Conservation (phyloP, 2,329 filamentous ascomycete genomes). For the Claviceps sp. region DNA sequence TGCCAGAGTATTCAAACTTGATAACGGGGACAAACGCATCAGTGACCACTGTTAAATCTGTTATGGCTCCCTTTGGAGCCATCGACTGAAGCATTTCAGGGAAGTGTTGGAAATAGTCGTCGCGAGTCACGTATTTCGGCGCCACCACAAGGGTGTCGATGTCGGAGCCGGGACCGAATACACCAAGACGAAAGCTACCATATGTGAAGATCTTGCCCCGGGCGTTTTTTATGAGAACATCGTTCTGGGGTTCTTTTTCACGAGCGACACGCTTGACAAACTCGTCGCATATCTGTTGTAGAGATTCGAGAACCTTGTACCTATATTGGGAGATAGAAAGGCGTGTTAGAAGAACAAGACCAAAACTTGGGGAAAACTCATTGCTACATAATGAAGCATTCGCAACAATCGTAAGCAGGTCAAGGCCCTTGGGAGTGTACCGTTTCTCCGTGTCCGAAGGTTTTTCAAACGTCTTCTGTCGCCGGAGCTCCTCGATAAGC, state of each 20-base stretch:
- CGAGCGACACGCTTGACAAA: constrained; percentile 75
- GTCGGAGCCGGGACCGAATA: constrained; percentile 90
- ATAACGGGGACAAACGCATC: constrained; percentile 95
- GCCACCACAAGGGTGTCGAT: constrained; percentile 92
- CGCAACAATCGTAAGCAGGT: neutral
- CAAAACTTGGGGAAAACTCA: neutral
- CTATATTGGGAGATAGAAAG: constrained; percentile 25
- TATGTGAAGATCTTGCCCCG: constrained; percentile 93
- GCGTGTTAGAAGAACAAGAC: neutral
- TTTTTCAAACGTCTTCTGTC: constrained; percentile 84
- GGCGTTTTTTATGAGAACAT: constrained; percentile 66
- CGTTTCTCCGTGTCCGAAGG: constrained; percentile 72
- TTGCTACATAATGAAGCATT: neutral
- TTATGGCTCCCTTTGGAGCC: constrained; percentile 65
- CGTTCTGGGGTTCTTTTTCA: constrained; percentile 57
- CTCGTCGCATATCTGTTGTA: constrained; percentile 70
- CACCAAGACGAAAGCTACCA: constrained; percentile 87
- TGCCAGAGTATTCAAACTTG: constrained; percentile 81
- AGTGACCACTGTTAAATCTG: constrained; percentile 71
- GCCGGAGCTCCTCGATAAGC: constrained; percentile 71
- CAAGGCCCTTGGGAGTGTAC: constrained; percentile 25
- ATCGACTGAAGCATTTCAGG: constrained; percentile 66
- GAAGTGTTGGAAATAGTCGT: constrained; percentile 87
- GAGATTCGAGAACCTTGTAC: constrained; percentile 56
- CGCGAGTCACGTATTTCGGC: constrained; percentile 74